phyloP scores from a whole-genome alignment of 257 asterid species.

The Vinca minor region DNA sequence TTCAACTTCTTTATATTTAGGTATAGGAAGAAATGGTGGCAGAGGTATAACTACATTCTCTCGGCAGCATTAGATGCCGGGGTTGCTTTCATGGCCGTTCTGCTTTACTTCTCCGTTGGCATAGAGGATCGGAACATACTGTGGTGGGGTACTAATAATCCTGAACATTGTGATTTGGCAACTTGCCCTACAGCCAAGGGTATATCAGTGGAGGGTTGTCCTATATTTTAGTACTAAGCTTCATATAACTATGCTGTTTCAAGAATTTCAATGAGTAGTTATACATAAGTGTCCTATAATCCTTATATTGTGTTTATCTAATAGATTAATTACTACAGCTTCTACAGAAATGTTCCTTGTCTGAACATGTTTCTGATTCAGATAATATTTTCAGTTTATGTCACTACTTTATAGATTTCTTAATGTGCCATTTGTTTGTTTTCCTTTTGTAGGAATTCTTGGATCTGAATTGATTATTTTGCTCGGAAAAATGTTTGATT shows the following conservation, averaged over 20 bases:
- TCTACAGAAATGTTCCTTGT: too few species aligned
- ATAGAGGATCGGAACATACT: slow-evolving; percentile 25
- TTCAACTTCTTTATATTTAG: slow-evolving; percentile 60
- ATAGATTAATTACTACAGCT: too few species aligned
- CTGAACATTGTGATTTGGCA: slow-evolving; percentile 64
- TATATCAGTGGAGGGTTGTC: slow-evolving; percentile 40
- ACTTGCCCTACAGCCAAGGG: slow-evolving; percentile 72
- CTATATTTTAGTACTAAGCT: slow-evolving; percentile 24
- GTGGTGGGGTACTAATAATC: slow-evolving; percentile 59
- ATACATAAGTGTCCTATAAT: too few species aligned
- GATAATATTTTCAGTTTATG: neutral
- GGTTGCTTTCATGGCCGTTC: slow-evolving; percentile 66
- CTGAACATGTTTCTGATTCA: too few species aligned
- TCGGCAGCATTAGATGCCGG: slow-evolving; percentile 73
- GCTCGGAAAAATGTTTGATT: too few species aligned
- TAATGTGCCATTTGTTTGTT: neutral
- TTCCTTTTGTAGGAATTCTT: neutral
- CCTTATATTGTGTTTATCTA: too few species aligned
- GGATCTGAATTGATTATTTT: too few species aligned
- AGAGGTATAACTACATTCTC: slow-evolving; percentile 57
- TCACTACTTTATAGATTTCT: neutral
- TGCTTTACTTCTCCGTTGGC: slow-evolving; percentile 47
- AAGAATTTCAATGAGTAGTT: too few species aligned
- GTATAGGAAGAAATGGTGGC: slow-evolving; percentile 71
- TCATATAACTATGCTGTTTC: too few species aligned